Conservation (phyloP, 1,284 basidiomycete genomes). For the Violaceomyces palustris region DNA sequence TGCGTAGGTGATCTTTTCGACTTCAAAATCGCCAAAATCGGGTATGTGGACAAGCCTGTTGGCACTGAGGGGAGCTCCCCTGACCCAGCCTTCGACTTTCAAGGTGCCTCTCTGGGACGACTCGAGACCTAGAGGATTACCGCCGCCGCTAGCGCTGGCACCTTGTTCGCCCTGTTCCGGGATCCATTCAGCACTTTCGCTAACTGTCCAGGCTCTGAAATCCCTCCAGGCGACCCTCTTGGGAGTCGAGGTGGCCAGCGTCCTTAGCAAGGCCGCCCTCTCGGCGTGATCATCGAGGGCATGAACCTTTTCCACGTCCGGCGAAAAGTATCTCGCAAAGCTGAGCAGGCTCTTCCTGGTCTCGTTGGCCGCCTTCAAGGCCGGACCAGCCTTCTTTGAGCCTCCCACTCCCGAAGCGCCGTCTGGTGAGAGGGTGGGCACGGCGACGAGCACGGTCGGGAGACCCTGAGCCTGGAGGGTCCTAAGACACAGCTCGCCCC, state of each 20-base stretch:
- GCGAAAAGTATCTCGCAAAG: conserved; percentile 87
- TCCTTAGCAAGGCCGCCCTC: conserved; percentile 61
- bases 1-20: conserved; percentile 63
- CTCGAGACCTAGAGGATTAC: conserved; percentile 27
- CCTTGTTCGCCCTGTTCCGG: conserved; percentile 19
- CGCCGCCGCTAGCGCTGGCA: conserved; percentile 54
- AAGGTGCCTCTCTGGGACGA: conserved; percentile 58
- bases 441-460: conserved; percentile 68
- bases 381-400: conserved; percentile 28
- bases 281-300: conserved; percentile 63
- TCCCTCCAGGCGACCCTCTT: conserved; percentile 73
- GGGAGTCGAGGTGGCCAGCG: conserved; percentile 45
- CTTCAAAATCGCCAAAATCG: conserved; percentile 80
- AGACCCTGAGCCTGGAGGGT: conserved; percentile 63
- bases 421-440: conserved; percentile 42
- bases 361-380: conserved; percentile 40
- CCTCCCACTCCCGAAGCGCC: conserved; percentile 22
- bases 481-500: conserved; percentile 86
- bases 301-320: conserved; percentile 64
- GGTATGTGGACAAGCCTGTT: conserved; percentile 85
- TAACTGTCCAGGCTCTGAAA: conserved; percentile 72
- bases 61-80: conserved; percentile 73
- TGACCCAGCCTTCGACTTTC: conserved; percentile 74
- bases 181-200: conserved; percentile 59
- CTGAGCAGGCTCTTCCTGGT: conserved; percentile 45